A percentile compares a stretch with the other conserved stretches of the same genome.
Conservation (phyloP, 1,139 yeast species). For the Yamadazyma pseudoaaseri region DNA sequence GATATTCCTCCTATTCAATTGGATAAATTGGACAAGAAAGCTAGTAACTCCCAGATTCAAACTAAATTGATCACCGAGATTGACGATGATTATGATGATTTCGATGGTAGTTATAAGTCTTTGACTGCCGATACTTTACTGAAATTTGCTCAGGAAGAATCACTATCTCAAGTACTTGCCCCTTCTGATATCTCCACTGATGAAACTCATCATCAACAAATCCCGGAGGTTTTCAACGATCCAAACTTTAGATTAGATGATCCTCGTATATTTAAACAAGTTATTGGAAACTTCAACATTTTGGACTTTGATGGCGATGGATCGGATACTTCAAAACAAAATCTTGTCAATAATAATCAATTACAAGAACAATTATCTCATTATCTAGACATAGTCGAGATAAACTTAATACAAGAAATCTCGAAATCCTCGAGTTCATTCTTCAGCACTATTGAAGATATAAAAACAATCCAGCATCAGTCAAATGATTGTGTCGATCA, state of each 20-base stretch:
- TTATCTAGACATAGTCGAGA: conserved; percentile 83
- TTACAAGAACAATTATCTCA: conserved; percentile 81
- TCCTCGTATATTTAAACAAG: conserved; percentile 78
- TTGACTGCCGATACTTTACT: conserved; percentile 51
- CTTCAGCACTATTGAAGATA: conserved; percentile 78
- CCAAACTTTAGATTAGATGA: conserved; percentile 79
- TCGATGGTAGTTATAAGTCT: conserved; percentile 47
- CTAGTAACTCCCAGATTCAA: conserved; percentile 48
- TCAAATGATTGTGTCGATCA: conserved; percentile 52
- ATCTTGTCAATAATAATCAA: conserved; percentile 42
- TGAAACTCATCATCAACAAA: conserved; percentile 21
- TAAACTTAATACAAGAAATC: conserved; percentile 76
- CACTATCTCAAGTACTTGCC: neutral
- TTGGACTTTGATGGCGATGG: conserved; percentile 21
- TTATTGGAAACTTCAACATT: conserved; percentile 55
- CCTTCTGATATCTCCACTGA: conserved; percentile 9
- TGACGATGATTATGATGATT: conserved; percentile 54
- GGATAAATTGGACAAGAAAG: conserved; percentile 53
- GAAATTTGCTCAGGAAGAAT: conserved; percentile 24
- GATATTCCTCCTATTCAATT: conserved; percentile 87
- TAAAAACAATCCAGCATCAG: conserved; percentile 59
- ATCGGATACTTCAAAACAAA: conserved; percentile 8
- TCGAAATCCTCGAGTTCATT: conserved; percentile 82
- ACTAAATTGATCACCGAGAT: conserved; percentile 44
- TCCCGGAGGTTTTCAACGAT: conserved; percentile 71